phyloP scores from a whole-genome alignment of 2,329 filamentous ascomycete species.

The Diplodia corticola region DNA sequence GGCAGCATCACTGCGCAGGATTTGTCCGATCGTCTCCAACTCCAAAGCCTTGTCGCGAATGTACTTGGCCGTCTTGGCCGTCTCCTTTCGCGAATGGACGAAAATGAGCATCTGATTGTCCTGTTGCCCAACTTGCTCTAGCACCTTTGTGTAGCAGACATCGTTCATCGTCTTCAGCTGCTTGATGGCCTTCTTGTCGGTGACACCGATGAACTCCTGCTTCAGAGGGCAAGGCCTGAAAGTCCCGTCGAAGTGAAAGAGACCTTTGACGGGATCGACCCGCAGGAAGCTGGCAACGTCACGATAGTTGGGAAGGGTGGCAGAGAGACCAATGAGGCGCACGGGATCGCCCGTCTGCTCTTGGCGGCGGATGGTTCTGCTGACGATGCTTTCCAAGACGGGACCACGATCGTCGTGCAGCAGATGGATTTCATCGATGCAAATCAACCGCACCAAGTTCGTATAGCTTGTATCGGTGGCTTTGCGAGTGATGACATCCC shows the following conservation, averaged over 20 bases:
- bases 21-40: constrained; percentile 93
- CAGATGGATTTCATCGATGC: constrained; percentile 97
- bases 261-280: constrained; percentile 77
- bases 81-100: constrained; percentile 97
- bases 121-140: constrained; percentile 91
- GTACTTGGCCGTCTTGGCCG: constrained; percentile 93
- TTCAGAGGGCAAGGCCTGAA: constrained; percentile 91
- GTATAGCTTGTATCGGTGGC: constrained; percentile 96
- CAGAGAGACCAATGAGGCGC: constrained; percentile 86
- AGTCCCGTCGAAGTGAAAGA: constrained; percentile 96
- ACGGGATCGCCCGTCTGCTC: constrained; percentile 95
- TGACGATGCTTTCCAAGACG: constrained; percentile 94
- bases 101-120: constrained; percentile 99
- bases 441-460: constrained; percentile 90
- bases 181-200: constrained; percentile 97
- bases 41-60: constrained; percentile 97
- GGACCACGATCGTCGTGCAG: constrained; percentile 96
- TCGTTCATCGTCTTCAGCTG: constrained; percentile 99
- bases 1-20: constrained; percentile 87
- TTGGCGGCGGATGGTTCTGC: constrained; percentile 85
- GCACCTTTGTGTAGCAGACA: constrained; percentile 94
- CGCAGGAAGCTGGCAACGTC: constrained; percentile 95
- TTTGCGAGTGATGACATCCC: constrained; percentile 98
- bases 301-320: constrained; percentile 92
- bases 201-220: constrained; percentile 96